These are phyloP conservation scores for Alternaria ethzedia DNA, from an alignment of 2,329 filamentous ascomycete genomes.

Conservation along the genomic window DNA sequence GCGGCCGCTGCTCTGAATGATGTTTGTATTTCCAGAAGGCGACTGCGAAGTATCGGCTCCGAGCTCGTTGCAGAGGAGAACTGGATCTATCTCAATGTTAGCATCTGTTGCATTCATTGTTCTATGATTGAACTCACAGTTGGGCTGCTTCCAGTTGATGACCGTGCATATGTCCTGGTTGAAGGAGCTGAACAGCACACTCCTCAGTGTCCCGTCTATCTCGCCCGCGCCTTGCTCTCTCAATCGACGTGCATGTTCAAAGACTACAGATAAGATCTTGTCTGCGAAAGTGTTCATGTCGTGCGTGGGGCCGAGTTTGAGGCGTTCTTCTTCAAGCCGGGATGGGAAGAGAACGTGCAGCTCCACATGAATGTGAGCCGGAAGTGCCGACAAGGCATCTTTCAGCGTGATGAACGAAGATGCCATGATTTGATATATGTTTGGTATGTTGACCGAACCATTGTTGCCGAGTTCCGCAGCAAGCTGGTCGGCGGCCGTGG, in stretches of 20 bases:
- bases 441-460: slow-evolving; percentile 51
- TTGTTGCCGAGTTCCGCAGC: slow-evolving; percentile 33
- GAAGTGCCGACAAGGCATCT: slow-evolving; percentile 77
- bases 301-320: slow-evolving; percentile 74
- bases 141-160: slow-evolving; percentile 98
- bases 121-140: slow-evolving; percentile 65
- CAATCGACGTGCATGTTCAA: slow-evolving; percentile 82
- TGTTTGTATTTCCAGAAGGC: slow-evolving; percentile 42
- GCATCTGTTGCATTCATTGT: background rate
- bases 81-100: slow-evolving; percentile 66
- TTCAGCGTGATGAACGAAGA: slow-evolving; percentile 79
- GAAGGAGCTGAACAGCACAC: slow-evolving; percentile 92
- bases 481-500: slow-evolving; percentile 28
- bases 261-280: slow-evolving; percentile 81
- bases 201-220: slow-evolving; percentile 73
- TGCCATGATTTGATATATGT: slow-evolving; percentile 74
- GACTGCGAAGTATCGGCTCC: slow-evolving; percentile 63
- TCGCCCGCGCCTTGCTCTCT: slow-evolving; percentile 62
- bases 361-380: slow-evolving; percentile 83
- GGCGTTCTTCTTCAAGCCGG: slow-evolving; percentile 70
- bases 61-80: slow-evolving; percentile 93
- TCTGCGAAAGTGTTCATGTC: slow-evolving; percentile 91
- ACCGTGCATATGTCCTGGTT: slow-evolving; percentile 90
- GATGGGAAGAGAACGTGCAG: slow-evolving; percentile 91
- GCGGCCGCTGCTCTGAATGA: slow-evolving; percentile 68